Percentiles rank a stretch among this genome's conserved stretches.
Evolutionary conservation across 116 monocot species (phyloP).

Genomic region (Zostera marina): DNA sequence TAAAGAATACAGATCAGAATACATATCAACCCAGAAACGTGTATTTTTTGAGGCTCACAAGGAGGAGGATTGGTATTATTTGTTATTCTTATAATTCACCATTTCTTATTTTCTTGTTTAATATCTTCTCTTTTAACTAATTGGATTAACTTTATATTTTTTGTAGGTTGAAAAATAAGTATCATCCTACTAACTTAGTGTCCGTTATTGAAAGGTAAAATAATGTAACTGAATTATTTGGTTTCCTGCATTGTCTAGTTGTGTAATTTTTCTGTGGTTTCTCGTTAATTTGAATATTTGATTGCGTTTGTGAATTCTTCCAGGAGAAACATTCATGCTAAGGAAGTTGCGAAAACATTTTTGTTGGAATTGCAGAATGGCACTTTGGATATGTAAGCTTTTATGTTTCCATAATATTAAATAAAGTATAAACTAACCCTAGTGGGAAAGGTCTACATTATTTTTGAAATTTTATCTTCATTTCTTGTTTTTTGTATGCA

Average conservation of each 20-base stretch:
- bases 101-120: background rate
- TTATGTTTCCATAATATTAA: background rate
- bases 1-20: conserved; percentile 85
- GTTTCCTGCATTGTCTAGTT: background rate
- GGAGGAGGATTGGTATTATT: conserved; percentile 37
- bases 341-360: conserved; percentile 57
- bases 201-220: conserved; percentile 81
- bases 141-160: conserved; percentile 5
- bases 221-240: background rate
- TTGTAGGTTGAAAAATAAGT: conserved; percentile 82
- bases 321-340: conserved; percentile 73
- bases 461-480: too few relatives aligned
- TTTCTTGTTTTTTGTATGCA: conserved; percentile 16
- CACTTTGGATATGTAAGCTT: conserved; percentile 55
- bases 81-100: background rate
- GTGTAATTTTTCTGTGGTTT: background rate
- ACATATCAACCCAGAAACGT: conserved; percentile 92
- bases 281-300: background rate
- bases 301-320: background rate
- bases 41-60: conserved; percentile 92
- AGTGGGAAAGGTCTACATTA: too few relatives aligned
- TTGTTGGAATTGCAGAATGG: conserved; percentile 87
- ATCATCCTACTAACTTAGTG: conserved; percentile 94
- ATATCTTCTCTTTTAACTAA: background rate
- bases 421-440: background rate